Evolutionary conservation across 345 rosid genomes (phyloP), one percentile per base, ranked within the genome.

Genomic region (Geranium rotundifolium): DNA sequence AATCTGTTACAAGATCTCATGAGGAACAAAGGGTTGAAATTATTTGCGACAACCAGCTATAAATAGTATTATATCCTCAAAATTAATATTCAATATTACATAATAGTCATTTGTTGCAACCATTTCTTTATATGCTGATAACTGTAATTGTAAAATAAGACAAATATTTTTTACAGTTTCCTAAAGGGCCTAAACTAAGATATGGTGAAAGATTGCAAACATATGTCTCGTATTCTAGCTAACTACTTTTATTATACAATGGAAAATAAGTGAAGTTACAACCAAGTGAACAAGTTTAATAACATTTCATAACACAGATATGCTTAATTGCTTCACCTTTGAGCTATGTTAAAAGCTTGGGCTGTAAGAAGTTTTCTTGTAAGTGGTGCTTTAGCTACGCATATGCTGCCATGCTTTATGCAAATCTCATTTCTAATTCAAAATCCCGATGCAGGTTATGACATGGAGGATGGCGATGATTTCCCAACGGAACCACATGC

Each of bases 311-410:
- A 54, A 67, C 57, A 69, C 29, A 76, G 65, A 63, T 2, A 64
- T 52, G 59, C 57, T 59, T 30, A 69, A 34, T 52, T 69, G 70
- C 63, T 65, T 78, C 81, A 93, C 99, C 95, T 93, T 82, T 75
- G 87, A 14, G 96, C 95, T 65, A 80, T 76, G 70, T 78, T 70
- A 76, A 93, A 90, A 77, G 96, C 54, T 79, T 85, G 70, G 93
- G 93, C 31, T 84, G 95, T 95, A 87, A 83, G 87, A 81, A 80
- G 75, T 81, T 84, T 67, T 74, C 89, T 66, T 84, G 93, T 87
- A 66, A 73, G 91, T 70, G 29, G 64, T 46, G 12, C 5, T 69
- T 31, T 31, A 7, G 10, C 10, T 6, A 6, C n/a, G n/a, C n/a
- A n/a, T n/a, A n/a, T n/a, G n/a, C n/a, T n/a, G n/a, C n/a, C 50